phyloP scores from a whole-genome alignment of 2,329 filamentous ascomycete genomes.

The Clonostachys sp. region DNA sequence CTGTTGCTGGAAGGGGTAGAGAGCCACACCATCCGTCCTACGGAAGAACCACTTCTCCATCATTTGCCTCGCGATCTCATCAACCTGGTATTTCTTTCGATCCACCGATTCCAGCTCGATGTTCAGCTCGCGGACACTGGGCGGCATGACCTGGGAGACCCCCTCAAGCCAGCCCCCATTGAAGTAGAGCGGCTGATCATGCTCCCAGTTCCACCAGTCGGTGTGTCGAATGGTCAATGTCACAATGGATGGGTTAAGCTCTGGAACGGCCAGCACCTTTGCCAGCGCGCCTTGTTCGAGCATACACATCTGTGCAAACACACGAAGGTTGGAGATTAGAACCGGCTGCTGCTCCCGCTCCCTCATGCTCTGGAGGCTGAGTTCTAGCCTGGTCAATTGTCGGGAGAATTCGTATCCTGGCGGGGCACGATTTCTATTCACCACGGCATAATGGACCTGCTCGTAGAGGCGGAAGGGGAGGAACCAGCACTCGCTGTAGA shows the following conservation, averaged over 20 bases:
- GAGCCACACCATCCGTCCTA: not conserved
- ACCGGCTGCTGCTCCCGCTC: not conserved
- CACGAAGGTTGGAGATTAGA: slow-evolving; percentile 22
- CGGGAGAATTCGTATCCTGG: slow-evolving; percentile 6
- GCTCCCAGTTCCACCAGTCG: slow-evolving; percentile 43
- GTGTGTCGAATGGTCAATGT: slow-evolving; percentile 42
- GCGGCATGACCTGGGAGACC: slow-evolving; percentile 13
- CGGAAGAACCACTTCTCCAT: slow-evolving; percentile 25
- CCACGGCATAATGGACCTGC: slow-evolving; percentile 29
- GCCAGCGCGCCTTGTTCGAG: slow-evolving; percentile 22
- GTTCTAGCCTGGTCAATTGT: not conserved
- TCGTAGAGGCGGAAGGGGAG: slow-evolving; percentile 31
- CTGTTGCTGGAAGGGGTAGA: not conserved
- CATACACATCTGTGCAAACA: slow-evolving; percentile 36
- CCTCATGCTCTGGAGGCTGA: not conserved
- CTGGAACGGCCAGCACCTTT: slow-evolving; percentile 13
- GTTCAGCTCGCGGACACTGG: slow-evolving; percentile 27
- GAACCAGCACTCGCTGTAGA: slow-evolving; percentile 36
- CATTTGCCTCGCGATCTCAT: slow-evolving; percentile 32
- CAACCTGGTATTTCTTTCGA: slow-evolving; percentile 36
- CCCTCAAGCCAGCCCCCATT: slow-evolving; percentile 26
- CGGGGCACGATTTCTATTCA: slow-evolving; percentile 20
- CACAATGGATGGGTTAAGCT: slow-evolving; percentile 26
- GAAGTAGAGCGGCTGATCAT: slow-evolving; percentile 25
- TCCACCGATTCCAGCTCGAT: slow-evolving; percentile 43